Evolutionary conservation across 768 basidiomycete species (phyloP), one percentile per base, ranked within the genome.

Genomic region (Udeniomyces megalosporus): DNA sequence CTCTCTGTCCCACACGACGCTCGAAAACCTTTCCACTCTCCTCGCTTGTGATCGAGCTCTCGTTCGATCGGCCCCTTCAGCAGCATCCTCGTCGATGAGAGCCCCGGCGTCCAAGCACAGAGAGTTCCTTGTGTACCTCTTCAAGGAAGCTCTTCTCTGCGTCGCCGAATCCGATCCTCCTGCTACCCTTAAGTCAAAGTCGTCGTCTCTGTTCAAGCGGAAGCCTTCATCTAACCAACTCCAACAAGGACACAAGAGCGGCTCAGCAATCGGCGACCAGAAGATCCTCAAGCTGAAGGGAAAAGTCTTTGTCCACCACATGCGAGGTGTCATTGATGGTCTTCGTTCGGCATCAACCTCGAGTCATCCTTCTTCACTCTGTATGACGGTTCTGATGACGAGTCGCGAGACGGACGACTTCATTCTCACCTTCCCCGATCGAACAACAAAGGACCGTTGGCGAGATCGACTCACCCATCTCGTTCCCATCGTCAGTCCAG

Each of bases 101-200:
- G 93, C 38, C 38, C 38, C 93, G 67, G 76, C n/a, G n/a, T n/a
- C 84, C 11, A 84, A 89, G 64, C 84, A 92, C 22, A 82, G 91
- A 59, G 92, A 95, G 72, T 96, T 96, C 74, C 87, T 84, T 71
- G 89, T 95, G 64, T 64, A 97, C 75, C 80, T 99, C 29, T 99
- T 96, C 81, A 85, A 85, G 70, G 90, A 96, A 73, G 95, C 95
- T 11, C 87, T 99, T 67, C 90, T 99, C 64, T 99, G 95, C 72
- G 90, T 97, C n/a, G 81, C 86, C 22, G 92, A 97, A 73, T 26
- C 24, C 44, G 51, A 10, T 17, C 28, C 22, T 56, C 57, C 42
- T 57, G 47, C 22, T 29, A 35, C 47, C 44, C 22, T 60, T 8
- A 50, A 50, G 32, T 35, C 50, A 15, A 60, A 60, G 34, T 35